Evolutionary conservation across 495 filamentous ascomycete species (phyloP).

Genomic region (Pseudoneurospora amorphoporcata): DNA sequence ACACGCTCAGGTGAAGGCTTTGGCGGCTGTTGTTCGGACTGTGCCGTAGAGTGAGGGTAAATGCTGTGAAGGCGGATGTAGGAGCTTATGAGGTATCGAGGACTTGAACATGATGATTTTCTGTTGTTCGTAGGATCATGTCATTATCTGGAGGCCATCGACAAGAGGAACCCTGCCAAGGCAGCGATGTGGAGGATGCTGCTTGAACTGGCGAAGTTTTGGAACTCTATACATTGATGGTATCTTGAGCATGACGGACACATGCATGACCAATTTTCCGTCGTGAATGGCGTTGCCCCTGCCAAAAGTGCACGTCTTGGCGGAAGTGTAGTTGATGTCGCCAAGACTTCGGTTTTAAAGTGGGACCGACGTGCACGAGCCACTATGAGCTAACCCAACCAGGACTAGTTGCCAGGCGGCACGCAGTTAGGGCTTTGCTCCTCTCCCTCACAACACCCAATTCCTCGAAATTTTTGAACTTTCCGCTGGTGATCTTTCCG

Average conservation of each 20-base stretch:
- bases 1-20: constrained; percentile 22
- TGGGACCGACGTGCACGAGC: constrained; percentile 5
- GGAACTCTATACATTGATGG: not conserved
- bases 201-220: not conserved
- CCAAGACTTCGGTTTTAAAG: not conserved
- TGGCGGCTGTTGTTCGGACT: constrained; percentile 22
- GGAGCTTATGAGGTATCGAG: not conserved
- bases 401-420: constrained; percentile 5
- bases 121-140: not conserved
- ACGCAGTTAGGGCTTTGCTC: constrained; percentile 22
- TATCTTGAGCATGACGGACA: not conserved
- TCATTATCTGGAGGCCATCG: not conserved
- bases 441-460: constrained; percentile 15
- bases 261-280: not conserved
- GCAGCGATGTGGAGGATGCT: not conserved
- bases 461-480: constrained; percentile 17
- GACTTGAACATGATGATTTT: not conserved
- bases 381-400: constrained; percentile 2
- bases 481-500: constrained; percentile 15
- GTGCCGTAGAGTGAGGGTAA: constrained; percentile 1
- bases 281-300: not conserved
- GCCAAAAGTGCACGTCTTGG: not conserved
- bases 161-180: not conserved
- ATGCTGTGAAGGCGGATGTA: not conserved
- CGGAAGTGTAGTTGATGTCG: not conserved